Evolutionary conservation across 805 yeast genomes (phyloP), one percentile per base, ranked within the genome.

Genomic region (Metschnikowia similis): DNA sequence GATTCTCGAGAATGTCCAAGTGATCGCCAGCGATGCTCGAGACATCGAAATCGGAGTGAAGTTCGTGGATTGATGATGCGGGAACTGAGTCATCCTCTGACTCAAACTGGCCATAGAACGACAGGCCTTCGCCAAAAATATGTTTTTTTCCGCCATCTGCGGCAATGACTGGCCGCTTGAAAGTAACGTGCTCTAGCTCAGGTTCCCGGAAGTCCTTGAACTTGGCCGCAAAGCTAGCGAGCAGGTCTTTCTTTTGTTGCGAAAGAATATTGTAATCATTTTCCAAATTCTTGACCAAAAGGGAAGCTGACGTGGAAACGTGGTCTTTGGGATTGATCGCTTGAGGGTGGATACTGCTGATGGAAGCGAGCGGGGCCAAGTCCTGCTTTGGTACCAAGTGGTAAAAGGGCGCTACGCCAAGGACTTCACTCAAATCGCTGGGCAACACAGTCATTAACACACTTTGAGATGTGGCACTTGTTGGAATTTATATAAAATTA

Each of bases 91-190:
- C 41, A 13, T 45, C 48, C 3, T 35, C 39, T 6, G 57, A 52
- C 28, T 45, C 54, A 2, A 62, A 31, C 10, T 21, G 41, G 14
- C 46, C 43, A 42, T 59, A 59, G 13, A 63, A 45, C 8, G 53
- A 53, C 16, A 58, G 54, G 2, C 61, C 35, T 11, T 47, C 42
- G 4, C 50, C 43, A 16, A 41, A 37, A 21, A 28, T 21, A 10
- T 42, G 45, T 2, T 41, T 28, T 8, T 42, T 38, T 5, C 44
- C 47, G 21, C 40, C 32, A 8, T 46, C 45, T 2, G 51, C 54
- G 9, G 59, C 44, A 5, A 56, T 49, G 8, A 48, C 56, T 6
- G 74, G 73, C 44, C 67, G 66, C 41, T 66, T 68, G 58, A 76
- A 76, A n/a, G 51, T 34, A 8, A 70, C 41, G 6, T 55, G 56